phyloP scores from a whole-genome alignment of 441 rosid species.

The Gossypium trilobum region DNA sequence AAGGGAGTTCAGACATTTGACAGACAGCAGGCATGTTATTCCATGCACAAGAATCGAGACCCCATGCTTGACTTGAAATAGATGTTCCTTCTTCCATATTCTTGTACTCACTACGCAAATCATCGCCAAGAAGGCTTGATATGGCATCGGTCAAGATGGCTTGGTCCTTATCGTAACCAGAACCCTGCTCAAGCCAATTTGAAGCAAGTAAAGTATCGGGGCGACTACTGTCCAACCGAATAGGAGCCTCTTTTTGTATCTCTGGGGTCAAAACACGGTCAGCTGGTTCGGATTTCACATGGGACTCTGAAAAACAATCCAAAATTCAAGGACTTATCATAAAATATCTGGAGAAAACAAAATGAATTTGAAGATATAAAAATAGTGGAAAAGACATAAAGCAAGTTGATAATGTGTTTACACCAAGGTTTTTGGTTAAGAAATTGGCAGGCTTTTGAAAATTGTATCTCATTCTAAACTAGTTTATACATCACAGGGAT shows the following conservation, averaged over 20 bases:
- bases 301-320: slow-evolving; percentile 25
- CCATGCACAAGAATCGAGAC: slow-evolving; percentile 65
- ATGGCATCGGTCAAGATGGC: slow-evolving; percentile 47
- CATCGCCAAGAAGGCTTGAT: slow-evolving; percentile 66
- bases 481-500: background rate
- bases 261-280: slow-evolving; percentile 45
- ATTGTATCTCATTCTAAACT: background rate
- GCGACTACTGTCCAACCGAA: slow-evolving; percentile 28
- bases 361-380: background rate
- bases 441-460: background rate
- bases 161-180: slow-evolving; percentile 46
- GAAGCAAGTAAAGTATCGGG: slow-evolving; percentile 67
- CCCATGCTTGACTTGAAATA: slow-evolving; percentile 48
- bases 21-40: slow-evolving; percentile 76
- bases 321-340: background rate
- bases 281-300: slow-evolving; percentile 45
- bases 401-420: background rate
- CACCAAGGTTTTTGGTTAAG: background rate
- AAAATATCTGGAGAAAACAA: background rate
- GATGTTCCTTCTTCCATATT: slow-evolving; percentile 45
- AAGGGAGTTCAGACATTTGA: slow-evolving; percentile 68
- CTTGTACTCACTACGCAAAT: slow-evolving; percentile 49
- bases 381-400: background rate
- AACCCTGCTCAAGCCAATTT: slow-evolving; percentile 61
- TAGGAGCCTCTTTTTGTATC: slow-evolving; percentile 30